Evolutionary conservation across 148 eudicot species (phyloP), one percentile per base, ranked within the genome.

Genomic region (Vaccinium vitisidaea): DNA sequence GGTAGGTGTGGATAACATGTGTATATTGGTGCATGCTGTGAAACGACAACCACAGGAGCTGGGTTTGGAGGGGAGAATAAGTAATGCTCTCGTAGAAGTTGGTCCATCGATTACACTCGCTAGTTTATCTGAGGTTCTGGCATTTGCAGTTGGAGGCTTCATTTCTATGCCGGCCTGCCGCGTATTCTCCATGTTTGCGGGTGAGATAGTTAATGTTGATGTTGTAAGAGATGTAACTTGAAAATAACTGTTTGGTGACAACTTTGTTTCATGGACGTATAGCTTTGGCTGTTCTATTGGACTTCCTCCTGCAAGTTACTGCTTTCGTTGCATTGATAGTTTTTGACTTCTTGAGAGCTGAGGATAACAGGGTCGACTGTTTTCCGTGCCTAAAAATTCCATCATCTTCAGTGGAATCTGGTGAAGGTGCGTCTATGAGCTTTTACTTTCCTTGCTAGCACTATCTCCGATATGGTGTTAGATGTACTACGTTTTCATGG

Each of bases 1-100:
- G 99, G 99, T 97, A 86, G 99, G 99, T 79, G 99, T 97, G 77
- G 99, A 97, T 88, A 97, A 97, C 87, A 97, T 97, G 99, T 97
- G 99, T 87, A 97, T 97, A 83, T 85, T 97, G 90, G 99, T 97
- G 39, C 92, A 97, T 85, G 95, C 99, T 30, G 99, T 92, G 82
- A 97, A 97, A 86, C 87, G 99, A 85, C 99, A 97, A 84, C 92
- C 94, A 70, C 80, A 85, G 83, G 98, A 94, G 75, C 83, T 95
- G 85, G 93, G 97, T 69, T 88, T 97, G 76, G 98, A 95, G 85
- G 94, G 89, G n/a, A 90, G 97, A 56, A 89, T 97, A 86, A 94
- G 99, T 83, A 94, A 93, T 89, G 99, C 99, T 65, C 95, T 97
- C 56, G 98, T 92, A 49, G 99, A 97, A 90, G 99, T 97, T 83